Evolutionary conservation across 1,284 basidiomycete genomes (phyloP).

Genomic region (Stygiomarasmius scandens): DNA sequence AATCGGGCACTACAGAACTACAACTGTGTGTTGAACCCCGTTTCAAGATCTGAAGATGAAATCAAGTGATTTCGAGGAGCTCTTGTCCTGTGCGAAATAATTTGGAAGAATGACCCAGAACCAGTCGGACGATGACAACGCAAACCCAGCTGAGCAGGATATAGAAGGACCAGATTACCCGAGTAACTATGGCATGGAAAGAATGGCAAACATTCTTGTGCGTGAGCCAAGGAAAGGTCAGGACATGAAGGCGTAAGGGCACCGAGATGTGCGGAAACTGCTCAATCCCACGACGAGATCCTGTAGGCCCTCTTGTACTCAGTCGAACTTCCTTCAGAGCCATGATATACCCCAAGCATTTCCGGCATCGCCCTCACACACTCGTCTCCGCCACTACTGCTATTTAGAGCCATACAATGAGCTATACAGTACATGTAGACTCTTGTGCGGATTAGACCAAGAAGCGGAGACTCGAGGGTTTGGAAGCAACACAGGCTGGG

Average conservation of each 20-base stretch:
- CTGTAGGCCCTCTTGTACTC: slow-evolving; percentile 15
- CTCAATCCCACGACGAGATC: slow-evolving; percentile 11
- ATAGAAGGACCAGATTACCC: neutral
- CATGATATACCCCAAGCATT: slow-evolving; percentile 17
- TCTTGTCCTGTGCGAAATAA: slow-evolving; percentile 10
- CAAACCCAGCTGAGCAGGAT: slow-evolving; percentile 7
- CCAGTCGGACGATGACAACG: neutral
- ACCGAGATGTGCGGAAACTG: slow-evolving; percentile 15
- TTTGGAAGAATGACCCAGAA: slow-evolving; percentile 2
- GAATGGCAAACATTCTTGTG: slow-evolving; percentile 7
- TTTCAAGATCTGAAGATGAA: slow-evolving; percentile 14
- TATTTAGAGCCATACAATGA: slow-evolving; percentile 3
- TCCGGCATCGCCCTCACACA: slow-evolving; percentile 19
- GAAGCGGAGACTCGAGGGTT: neutral
- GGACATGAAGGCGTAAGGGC: slow-evolving; percentile 1
- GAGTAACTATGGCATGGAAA: slow-evolving; percentile 4
- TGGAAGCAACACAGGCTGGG: slow-evolving; percentile 18
- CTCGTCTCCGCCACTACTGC: neutral
- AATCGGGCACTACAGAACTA: slow-evolving; percentile 4
- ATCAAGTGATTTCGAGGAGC: slow-evolving; percentile 1
- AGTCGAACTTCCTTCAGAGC: slow-evolving; percentile 1
- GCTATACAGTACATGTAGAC: neutral
- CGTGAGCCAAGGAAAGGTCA: neutral
- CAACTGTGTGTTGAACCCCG: slow-evolving; percentile 10
- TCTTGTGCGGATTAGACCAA: slow-evolving; percentile 8